These are phyloP conservation scores for Mortierella polycephala DNA, from an alignment of 371 early-diverging fungal genomes.

Conservation along the genomic window DNA sequence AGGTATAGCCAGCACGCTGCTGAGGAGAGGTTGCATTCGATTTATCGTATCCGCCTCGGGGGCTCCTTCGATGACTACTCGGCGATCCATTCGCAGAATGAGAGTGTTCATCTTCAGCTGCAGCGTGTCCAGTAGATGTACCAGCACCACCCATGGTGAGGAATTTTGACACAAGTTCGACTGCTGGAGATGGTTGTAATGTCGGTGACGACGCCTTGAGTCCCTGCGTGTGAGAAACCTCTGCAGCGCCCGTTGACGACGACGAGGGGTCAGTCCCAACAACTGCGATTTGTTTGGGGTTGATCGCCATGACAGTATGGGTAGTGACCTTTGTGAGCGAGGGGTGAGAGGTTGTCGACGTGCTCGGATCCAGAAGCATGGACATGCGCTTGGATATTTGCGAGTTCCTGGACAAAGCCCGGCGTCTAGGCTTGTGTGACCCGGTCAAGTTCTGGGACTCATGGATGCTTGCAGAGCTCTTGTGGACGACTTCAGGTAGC, in stretches of 20 bases:
- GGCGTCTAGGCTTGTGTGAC: constrained; percentile 17
- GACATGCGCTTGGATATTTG: constrained; percentile 47
- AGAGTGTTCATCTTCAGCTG: constrained; percentile 19
- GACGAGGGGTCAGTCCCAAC: constrained; percentile 13
- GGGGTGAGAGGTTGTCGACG: constrained; percentile 31
- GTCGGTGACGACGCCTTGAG: constrained; percentile 24
- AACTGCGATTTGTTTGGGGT: constrained; percentile 23
- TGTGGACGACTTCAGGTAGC: constrained; percentile 9
- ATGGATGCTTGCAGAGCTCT: constrained; percentile 34
- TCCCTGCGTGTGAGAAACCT: constrained; percentile 16
- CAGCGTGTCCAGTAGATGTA: neutral
- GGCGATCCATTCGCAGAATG: constrained; percentile 13
- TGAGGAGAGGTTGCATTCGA: constrained; percentile 44
- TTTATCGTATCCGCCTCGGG: constrained; percentile 17
- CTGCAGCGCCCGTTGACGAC: constrained; percentile 4
- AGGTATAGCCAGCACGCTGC: constrained; percentile 40
- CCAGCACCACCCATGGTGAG: constrained; percentile 11
- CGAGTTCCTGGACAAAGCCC: constrained; percentile 17
- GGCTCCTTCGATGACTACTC: constrained; percentile 8
- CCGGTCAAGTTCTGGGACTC: constrained; percentile 33
- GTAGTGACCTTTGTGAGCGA: constrained; percentile 41
- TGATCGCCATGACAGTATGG: constrained; percentile 45
- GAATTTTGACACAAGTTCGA: constrained; percentile 40
- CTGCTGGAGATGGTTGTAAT: constrained; percentile 35
- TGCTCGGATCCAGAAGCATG: constrained; percentile 36